Base-by-base conservation (phyloP, 2,329 filamentous ascomycete species). In the Exophiala phaeomuriformis region DNA sequence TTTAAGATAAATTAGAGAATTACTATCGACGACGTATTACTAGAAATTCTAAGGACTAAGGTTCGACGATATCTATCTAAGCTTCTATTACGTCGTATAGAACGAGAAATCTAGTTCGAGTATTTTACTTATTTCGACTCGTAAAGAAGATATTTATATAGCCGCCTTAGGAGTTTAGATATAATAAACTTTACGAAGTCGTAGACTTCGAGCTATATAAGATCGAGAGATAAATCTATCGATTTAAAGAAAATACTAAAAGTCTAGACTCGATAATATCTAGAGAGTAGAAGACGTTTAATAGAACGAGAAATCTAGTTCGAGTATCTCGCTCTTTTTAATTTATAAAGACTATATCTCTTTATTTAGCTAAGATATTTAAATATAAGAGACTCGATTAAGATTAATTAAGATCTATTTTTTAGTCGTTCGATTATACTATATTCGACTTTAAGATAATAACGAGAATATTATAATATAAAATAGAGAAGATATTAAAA, bases 181-280 rank as follows among this genome's bases (percentile, higher is more conserved):
- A 82, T 49, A 79, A 82, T 63, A 80, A 80, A 0, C 63, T 82
- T 0, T 83, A 82, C 57, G 62, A 67, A 4, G 72, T 82, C 3
- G 66, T 65, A 0, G 62, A 53, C 2, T 69, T 68, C 44, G 63
- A 72, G 55, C 50, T 71, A 0, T 35, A 74, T 1, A 70, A 80
- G 51, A 33, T 60, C 3, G 60, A 63, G 8, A 72, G 68, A 10
- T 69, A 70, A 2, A 69, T 72, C 19, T 71, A 77, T 61, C 65
- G 69, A 1, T 83, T 83, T 64, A 67, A 65, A 6, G 19, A 19
- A 19, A 19, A 19, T 19, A 19, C 19, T 19, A 19, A 19, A 19
- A 19, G 19, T 2, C 19, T 19, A 19, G 19, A 19, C 19, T 2
- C 2, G 2, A 19, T 2, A 2, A 19, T 19, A 19, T 2, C 19